Base-by-base conservation (phyloP, 2,329 filamentous ascomycete species). In the Colletotrichum orbiculare region DNA sequence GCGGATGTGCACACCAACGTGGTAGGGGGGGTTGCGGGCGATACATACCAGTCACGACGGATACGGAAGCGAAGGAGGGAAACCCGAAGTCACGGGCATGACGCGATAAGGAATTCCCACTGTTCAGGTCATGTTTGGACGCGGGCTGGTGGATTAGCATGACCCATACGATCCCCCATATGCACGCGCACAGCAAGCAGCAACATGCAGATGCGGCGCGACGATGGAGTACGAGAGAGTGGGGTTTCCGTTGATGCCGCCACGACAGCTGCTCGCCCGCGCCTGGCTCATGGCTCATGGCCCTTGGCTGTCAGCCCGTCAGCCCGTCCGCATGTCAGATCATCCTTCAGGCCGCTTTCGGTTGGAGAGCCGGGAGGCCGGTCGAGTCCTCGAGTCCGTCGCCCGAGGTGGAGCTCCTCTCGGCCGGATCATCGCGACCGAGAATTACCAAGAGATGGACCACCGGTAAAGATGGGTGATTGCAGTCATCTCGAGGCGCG, bases 21-120 rank as follows among this genome's bases (percentile, higher is more conserved):
- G 45, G 12, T 33, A 25, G 9, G 49, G 42, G 48, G 43, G 33
- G 37, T 12, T 35, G 7, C 17, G 34, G 45, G 37, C 37, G 9
- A 12, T 12, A 41, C 45, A 9, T 43, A 37, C 17, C 37, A n/a
- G 50, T 2, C 50, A 54, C 17, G 50, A 56, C 56, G 43, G 38
- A 48, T 41, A 61, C 48, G 55, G 60, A 60, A 47, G 4, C 41
- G 37, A 41, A 9, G 46, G 53, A 39, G 53, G 10, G 37, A 33
- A 42, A 47, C 43, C 48, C 42, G 41, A 59, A 15, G 47, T 39
- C 34, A 39, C 45, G 50, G 39, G 8, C 57, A 55, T 54, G 34
- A 50, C 62, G 62, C 57, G 57, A 64, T 64, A 47, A 55, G 57
- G 52, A 37, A 50, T 55, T 50, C 41, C 62, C 62, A 61, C 57